Base-by-base conservation (phyloP, 2,329 filamentous ascomycete species). In the Huntiella abstrusa region DNA sequence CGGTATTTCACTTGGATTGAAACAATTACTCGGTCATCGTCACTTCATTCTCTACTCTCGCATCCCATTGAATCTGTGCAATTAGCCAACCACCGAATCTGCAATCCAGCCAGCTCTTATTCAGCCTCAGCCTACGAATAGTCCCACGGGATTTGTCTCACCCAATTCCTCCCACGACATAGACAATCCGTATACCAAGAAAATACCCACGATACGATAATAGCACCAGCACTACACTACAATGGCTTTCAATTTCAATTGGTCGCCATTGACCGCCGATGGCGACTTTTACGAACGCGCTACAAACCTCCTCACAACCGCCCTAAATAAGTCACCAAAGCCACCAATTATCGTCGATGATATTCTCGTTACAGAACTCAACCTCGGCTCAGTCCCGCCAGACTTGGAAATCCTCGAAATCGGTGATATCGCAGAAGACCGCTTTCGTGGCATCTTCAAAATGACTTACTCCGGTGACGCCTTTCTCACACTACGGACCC, bases 161-260 rank as follows among this genome's bases (percentile, higher is more conserved):
- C 8, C 1, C n/a, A 19, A 22, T 8, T 16, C 10, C 13, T 15
- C 13, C 17, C 36, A 15, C 38, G 15, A 22, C 38, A 40, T 22
- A 16, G 8, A 40, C 10, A 16, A 40, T 17, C 38, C 15, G 8
- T 40, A 11, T 5, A 40, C 6, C 22, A 3, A 28, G 6, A 10
- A 28, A 28, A 10, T 7, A 28, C 8, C 22, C 6, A 28, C 22
- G 22, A 2, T 4, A 22, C 22, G 22, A 28, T 7, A 28, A 28
- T 7, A 39, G 37, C 64, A 19, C 17, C 17, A 19, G 5, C 17
- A 19, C 17, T 19, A 28, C 64, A 66, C 66, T 63, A 70, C 65
- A 64, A 98, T 98, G 91, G 91, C 91, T 55, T 98, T 98, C 82
- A 96, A 96, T 71, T 98, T 98, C 83, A 96, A 96, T 84, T 98